phyloP scores from a whole-genome alignment of 345 rosid genomes.

The Aurinia saxatilis region DNA sequence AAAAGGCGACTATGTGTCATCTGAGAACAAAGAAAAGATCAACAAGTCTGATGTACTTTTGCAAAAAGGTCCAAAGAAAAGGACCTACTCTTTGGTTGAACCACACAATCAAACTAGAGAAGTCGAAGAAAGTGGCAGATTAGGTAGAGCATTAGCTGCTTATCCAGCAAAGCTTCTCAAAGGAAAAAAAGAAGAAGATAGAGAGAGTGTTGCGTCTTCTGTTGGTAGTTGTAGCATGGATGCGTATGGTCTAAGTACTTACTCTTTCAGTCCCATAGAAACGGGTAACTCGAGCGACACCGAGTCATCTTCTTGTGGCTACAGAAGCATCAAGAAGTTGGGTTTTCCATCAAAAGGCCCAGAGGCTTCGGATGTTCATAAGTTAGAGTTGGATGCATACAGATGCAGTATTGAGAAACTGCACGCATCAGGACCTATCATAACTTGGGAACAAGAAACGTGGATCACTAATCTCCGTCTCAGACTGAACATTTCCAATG shows the following conservation, averaged over 20 bases:
- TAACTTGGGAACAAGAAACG: slow-evolving; percentile 87
- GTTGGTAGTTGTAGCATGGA: slow-evolving; percentile 59
- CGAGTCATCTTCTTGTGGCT: slow-evolving; percentile 22
- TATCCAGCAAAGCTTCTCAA: slow-evolving; percentile 17
- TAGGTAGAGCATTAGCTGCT: slow-evolving; percentile 5
- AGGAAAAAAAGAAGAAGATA: slow-evolving; percentile 19
- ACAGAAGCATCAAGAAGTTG: neutral
- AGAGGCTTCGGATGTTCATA: slow-evolving; percentile 49
- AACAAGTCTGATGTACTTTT: slow-evolving; percentile 30
- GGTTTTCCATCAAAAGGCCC: slow-evolving; percentile 10
- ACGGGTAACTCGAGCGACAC: slow-evolving; percentile 21
- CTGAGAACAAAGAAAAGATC: slow-evolving; percentile 25
- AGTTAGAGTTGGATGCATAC: slow-evolving; percentile 64
- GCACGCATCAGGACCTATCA: slow-evolving; percentile 63
- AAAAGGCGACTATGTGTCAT: slow-evolving; percentile 22
- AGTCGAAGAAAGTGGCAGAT: neutral
- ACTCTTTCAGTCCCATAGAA: slow-evolving; percentile 22
- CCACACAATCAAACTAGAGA: slow-evolving; percentile 19
- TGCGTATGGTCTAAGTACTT: slow-evolving; percentile 3
- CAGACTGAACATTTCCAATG: slow-evolving; percentile 66
- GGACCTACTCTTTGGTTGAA: slow-evolving; percentile 22
- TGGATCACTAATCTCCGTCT: slow-evolving; percentile 78
- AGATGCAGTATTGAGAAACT: slow-evolving; percentile 57
- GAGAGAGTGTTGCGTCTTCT: slow-evolving; percentile 43
- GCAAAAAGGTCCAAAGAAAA: slow-evolving; percentile 36